Evolutionary conservation across 2,329 filamentous ascomycete genomes (phyloP), one percentile per base, ranked within the genome.

Genomic region (Huntiella savannae): DNA sequence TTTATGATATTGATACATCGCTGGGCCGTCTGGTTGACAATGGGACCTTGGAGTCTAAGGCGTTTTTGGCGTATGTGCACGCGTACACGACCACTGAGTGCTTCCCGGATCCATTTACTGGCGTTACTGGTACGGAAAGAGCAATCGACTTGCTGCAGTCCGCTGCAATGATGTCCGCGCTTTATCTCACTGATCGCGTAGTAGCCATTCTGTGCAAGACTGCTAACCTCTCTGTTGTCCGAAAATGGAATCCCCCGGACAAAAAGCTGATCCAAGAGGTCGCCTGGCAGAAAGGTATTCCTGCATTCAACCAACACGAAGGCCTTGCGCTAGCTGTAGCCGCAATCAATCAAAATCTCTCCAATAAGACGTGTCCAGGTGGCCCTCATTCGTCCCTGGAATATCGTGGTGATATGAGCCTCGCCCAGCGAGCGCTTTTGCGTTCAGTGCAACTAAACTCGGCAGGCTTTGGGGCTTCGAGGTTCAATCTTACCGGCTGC

Each of bases 21-120:
- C 62, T 80, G 0, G 65, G 71, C 0, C 59, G 66, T 2, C 53
- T 81, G 0, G 50, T 62, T 0, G 69, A 71, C n/a, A 70, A 66
- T 50, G 68, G 66, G 0, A 68, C 59, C 10, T 41, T 75, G 0
- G 61, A 66, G 8, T 71, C 69, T 54, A 71, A 68, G 43, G 57
- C 80, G 0, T 62, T 66, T 15, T 57, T 73, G 0, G 59, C 60
- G 6, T 68, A 69, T 22, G 55, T 78, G 0, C 72, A 78, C 50
- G 71, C 67, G 0, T 47, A 74, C 0, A 77, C 73, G 0, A 70
- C 71, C 0, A 12, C 47, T 11, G 63, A 64, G 42, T 70, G 62
- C 22, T 55, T 73, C 0, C 65, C 67, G 0, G 73, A 77, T 51
- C 57, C 56, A 0, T 58, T 76, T 0, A 71, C 66, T 0, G 40